Evolutionary conservation across 2,329 filamentous ascomycete species (phyloP).

Genomic region (Tricladium varicosporioides): DNA sequence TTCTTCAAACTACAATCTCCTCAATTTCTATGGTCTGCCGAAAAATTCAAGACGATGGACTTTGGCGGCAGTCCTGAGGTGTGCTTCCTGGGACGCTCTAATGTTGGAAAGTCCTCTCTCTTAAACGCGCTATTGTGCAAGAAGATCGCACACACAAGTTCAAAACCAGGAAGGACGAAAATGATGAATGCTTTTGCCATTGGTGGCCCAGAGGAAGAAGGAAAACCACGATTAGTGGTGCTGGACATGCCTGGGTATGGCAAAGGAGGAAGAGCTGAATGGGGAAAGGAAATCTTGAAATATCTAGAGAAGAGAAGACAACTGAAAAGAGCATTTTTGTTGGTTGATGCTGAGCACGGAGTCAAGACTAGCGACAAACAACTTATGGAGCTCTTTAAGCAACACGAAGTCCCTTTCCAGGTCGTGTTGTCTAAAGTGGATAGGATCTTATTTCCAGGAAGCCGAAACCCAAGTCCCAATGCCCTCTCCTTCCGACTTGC

Average conservation of each 20-base stretch:
- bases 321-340: constrained; percentile 56
- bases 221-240: constrained; percentile 47
- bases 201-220: constrained; percentile 37
- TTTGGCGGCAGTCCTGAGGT: constrained; percentile 40
- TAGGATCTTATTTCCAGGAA: constrained; percentile 44
- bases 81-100: constrained; percentile 64
- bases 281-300: constrained; percentile 67
- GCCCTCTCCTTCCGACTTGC: constrained; percentile 35
- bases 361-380: constrained; percentile 58
- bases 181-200: constrained; percentile 67
- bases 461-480: constrained; percentile 31
- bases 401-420: constrained; percentile 60
- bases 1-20: constrained; percentile 48
- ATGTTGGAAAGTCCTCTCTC: constrained; percentile 67
- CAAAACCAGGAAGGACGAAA: constrained; percentile 58
- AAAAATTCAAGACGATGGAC: constrained; percentile 59
- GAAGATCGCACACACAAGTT: constrained; percentile 52
- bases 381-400: constrained; percentile 54
- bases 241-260: constrained; percentile 74
- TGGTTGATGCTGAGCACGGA: constrained; percentile 63
- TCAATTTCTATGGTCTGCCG: constrained; percentile 57
- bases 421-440: constrained; percentile 67
- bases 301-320: constrained; percentile 62
- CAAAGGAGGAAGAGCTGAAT: constrained; percentile 56
- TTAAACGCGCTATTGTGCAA: constrained; percentile 61